Base-by-base conservation (phyloP, 2,329 filamentous ascomycete species). In the Pseudopithomyces chartarum region DNA sequence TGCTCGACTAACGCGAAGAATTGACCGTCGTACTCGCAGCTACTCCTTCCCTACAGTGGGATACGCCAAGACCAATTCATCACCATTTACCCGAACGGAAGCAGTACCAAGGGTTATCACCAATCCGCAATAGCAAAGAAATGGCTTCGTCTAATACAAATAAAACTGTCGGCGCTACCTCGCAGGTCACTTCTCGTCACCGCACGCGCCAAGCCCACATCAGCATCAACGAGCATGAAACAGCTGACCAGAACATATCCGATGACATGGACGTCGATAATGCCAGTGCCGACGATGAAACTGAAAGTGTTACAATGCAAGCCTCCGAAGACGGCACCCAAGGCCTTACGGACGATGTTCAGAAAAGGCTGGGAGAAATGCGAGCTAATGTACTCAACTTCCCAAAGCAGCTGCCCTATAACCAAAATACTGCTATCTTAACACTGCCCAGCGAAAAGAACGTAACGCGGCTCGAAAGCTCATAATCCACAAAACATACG, bases 371-470 rank as follows among this genome's bases (percentile, higher is more conserved):
- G 23, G 50, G 61, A 38, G 50, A 62, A 26, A 40, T 73, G 42
- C 61, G 69, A 52, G 55, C 52, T 6, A 57, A 63, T 26, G 67
- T 68, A 56, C 38, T 13, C 13, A 5, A 4, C 11, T 38, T 38
- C 34, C 34, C 34, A 3, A 38, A 38, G 56, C 69, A 23, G 61
- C 51, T 26, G 59, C 59, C 43, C 68, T 73, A 65, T 17, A 29
- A 3, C 29, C 29, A 44, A 10, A 20, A 13, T 10, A 19, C 32
- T 10, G 15, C 2, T 39, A 33, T 52, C 48, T 45, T 61, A 34
- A 43, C 54, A 7, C 1, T 13, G 10, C 17, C 19, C 51, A 74
- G 70, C 67, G 69, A 66, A 67, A 63, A 58, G 70, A 67, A 50
- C 68, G 69, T 52, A 60, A 67, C 51, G 7, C 52, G 19, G 39